Evolutionary conservation across 1,139 yeast species (phyloP), one percentile per base, ranked within the genome.

Genomic region (Kodamaea anthophila): DNA sequence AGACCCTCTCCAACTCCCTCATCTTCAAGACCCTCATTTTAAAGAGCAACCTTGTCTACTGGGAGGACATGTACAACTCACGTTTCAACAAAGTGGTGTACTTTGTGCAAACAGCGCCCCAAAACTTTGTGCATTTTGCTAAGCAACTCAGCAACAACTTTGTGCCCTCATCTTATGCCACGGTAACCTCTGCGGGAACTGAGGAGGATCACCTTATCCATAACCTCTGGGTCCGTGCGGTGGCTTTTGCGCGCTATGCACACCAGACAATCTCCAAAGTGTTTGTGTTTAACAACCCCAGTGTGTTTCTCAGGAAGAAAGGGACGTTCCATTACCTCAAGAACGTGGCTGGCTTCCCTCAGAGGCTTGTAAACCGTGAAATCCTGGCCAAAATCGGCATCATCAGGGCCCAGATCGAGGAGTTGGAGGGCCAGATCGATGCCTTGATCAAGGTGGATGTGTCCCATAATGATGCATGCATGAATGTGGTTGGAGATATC

Each of bases 31-130:
- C 70, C 1, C 45, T 65, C 23, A 36, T 49, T 9, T 49, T 58
- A 29, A 61, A 63, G 37, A 53, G 51, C 28, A 58, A 64, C 34
- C 43, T 55, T 37, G 48, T 49, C 5, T 65, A 65, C 38, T 65
- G 71, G 71, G 49, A 49, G 15, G 46, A 45, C 5, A 33, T 65
- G 24, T 40, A 46, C 23, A 40, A 43, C 21, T 60, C 66, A 10
- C 31, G 43, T 5, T 26, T 44, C 15, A 44, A 44, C 23, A 63
- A 60, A 37, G 22, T 50, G 21, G 35, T 59, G 9, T 65, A 60
- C 39, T 55, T 57, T 15, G 38, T 63, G 4, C 70, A 65, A 38
- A 52, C 55, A 4, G 36, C 51, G 7, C 72, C 72, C 2, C 16
- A 40, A 5, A 50, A 44, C 23, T 9, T 51, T 3, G 48, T 36